These are phyloP conservation scores for Noccaea bulbosa DNA, from an alignment of 345 rosid species.

Conservation along the genomic window DNA sequence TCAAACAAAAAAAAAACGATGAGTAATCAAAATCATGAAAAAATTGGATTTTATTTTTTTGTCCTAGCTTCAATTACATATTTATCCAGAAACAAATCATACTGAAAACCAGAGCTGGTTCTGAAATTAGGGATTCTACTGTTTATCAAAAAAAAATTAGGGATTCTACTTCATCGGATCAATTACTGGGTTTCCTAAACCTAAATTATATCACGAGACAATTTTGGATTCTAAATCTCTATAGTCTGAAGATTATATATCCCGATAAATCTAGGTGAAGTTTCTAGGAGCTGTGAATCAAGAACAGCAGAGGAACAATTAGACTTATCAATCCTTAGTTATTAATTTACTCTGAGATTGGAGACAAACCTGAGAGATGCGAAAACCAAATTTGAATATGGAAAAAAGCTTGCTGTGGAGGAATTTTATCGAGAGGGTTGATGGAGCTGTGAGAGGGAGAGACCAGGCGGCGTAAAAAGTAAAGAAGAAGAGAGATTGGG, in stretches of 20 bases:
- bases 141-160: slow-evolving; percentile 5
- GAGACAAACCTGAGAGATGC: slow-evolving; percentile 31
- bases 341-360: neutral
- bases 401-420: neutral
- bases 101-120: neutral
- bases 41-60: neutral
- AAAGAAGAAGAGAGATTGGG: slow-evolving; percentile 14
- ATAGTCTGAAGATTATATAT: neutral
- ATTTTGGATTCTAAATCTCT: slow-evolving; percentile 10
- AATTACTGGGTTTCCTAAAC: neutral
- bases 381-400: neutral
- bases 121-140: neutral
- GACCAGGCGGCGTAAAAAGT: slow-evolving; percentile 31
- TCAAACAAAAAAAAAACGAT: neutral
- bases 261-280: slow-evolving; percentile 1
- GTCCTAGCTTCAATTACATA: too few species aligned
- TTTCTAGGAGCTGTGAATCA: neutral
- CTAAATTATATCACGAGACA: neutral
- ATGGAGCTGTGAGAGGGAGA: slow-evolving; percentile 13
- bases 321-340: neutral
- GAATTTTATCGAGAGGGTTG: slow-evolving; percentile 20
- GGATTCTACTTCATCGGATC: slow-evolving; percentile 19
- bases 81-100: too few species aligned
- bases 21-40: slow-evolving; percentile 12
- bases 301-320: neutral